Evolutionary conservation across 345 rosid species (phyloP).

Genomic region (Eucalyptus albens): DNA sequence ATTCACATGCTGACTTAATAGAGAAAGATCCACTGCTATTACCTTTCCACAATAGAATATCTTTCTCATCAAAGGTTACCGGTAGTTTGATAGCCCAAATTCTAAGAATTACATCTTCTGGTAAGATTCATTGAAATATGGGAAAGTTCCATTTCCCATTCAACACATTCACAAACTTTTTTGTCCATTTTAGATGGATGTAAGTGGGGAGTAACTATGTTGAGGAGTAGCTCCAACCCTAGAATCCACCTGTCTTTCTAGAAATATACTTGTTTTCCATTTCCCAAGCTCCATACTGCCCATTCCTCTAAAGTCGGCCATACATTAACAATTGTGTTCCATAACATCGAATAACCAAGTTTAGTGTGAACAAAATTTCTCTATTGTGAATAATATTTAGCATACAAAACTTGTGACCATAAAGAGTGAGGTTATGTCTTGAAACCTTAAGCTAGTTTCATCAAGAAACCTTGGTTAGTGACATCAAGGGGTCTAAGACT

Average conservation of each 20-base stretch:
- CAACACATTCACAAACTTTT: not conserved
- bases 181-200: fast-evolving
- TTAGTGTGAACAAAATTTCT: too few relatives aligned
- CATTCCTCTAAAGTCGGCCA: not conserved
- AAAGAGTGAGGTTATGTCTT: too few relatives aligned
- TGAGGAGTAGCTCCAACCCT: too few relatives aligned
- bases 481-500: not conserved
- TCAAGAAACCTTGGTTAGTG: not conserved
- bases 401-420: not conserved
- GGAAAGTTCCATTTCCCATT: not conserved
- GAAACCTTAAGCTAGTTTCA: not conserved
- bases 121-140: too few relatives aligned
- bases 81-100: not conserved
- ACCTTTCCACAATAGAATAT: not conserved
- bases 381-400: not conserved
- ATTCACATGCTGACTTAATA: not conserved
- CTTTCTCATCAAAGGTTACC: not conserved
- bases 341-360: too few relatives aligned
- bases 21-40: too few relatives aligned
- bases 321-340: not conserved
- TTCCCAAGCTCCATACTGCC: fast-evolving
- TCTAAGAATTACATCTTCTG: too few relatives aligned
- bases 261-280: too few relatives aligned
- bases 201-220: not conserved
- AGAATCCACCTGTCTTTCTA: fast-evolving